Percentiles rank a stretch among this genome's conserved stretches.
Conservation (phyloP, 805 yeast species). For the Ogataea methylovora region DNA sequence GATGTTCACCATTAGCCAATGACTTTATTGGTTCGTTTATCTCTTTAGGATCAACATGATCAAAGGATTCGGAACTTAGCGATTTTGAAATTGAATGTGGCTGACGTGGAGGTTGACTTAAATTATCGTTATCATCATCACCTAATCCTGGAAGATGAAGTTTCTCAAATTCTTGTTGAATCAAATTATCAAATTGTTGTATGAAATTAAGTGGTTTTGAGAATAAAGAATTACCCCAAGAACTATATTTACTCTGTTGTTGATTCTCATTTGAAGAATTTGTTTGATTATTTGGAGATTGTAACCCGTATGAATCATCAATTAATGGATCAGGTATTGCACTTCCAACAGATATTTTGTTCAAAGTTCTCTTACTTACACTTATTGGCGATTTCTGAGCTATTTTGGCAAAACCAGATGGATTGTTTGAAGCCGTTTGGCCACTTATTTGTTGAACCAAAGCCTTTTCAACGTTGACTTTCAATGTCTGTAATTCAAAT, state of each 20-base stretch:
- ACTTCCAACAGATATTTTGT: slow-evolving; percentile 6
- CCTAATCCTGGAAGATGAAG: slow-evolving; percentile 28
- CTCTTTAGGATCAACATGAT: slow-evolving; percentile 11
- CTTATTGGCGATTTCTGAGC: slow-evolving; percentile 15
- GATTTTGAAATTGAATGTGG: not conserved
- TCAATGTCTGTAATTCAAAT: slow-evolving; percentile 42
- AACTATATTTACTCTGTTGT: too few species aligned
- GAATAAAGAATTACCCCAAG: slow-evolving; percentile 17
- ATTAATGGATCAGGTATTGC: slow-evolving; percentile 14
- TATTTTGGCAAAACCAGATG: slow-evolving; percentile 7
- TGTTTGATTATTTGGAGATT: not conserved
- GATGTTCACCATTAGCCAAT: slow-evolving; percentile 11
- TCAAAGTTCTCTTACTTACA: slow-evolving; percentile 8
- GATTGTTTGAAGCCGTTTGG: slow-evolving; percentile 1
- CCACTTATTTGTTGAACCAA: slow-evolving; percentile 32
- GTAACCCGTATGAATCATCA: slow-evolving; percentile 6
- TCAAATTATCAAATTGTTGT: slow-evolving; percentile 60
- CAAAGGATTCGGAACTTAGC: slow-evolving; percentile 10
- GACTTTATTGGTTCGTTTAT: slow-evolving; percentile 17
- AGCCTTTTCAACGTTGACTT: slow-evolving; percentile 38
- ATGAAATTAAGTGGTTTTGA: slow-evolving; percentile 53
- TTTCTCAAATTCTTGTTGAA: slow-evolving; percentile 61
- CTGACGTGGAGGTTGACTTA: too few species aligned
- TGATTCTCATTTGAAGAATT: not conserved
- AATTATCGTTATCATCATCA: slow-evolving; percentile 7